A percentile compares a stretch with the other conserved stretches of the same genome.
These are phyloP conservation scores for Calonectria honghensis DNA, from an alignment of 2,329 filamentous ascomycete species.

Conservation along the genomic window DNA sequence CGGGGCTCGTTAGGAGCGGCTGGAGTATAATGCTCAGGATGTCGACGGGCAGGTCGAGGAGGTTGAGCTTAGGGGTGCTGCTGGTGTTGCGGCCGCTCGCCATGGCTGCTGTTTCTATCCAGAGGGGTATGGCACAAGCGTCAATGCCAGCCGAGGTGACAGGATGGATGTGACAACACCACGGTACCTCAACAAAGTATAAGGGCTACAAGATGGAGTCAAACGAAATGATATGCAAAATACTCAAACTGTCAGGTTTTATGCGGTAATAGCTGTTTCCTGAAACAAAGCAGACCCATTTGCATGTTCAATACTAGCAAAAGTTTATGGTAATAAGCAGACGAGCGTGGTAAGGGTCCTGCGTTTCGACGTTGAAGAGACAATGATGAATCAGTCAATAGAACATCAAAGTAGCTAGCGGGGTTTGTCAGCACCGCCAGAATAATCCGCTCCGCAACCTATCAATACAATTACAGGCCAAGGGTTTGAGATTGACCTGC, in stretches of 20 bases:
- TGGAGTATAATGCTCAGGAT: constrained; percentile 57
- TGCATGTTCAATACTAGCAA: background rate
- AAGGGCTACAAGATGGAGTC: background rate
- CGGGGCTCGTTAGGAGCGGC: constrained; percentile 54
- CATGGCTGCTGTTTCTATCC: constrained; percentile 30
- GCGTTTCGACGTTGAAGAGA: background rate
- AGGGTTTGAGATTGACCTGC: background rate
- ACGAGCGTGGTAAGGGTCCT: background rate
- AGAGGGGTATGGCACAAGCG: background rate
- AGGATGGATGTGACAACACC: background rate
- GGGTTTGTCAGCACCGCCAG: constrained; percentile 1
- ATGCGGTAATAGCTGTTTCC: background rate
- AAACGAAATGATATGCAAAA: background rate
- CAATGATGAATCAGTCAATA: background rate
- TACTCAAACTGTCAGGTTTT: background rate
- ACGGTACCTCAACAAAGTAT: background rate
- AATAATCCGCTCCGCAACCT: background rate
- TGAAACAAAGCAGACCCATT: background rate
- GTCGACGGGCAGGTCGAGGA: constrained; percentile 60
- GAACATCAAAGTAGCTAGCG: background rate
- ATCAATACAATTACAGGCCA: background rate
- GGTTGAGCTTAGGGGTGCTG: constrained; percentile 47
- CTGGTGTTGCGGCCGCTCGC: constrained; percentile 15
- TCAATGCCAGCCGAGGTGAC: background rate
- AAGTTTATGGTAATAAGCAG: background rate